These are phyloP conservation scores for Ochromonas danica DNA, from an alignment of 108 stramenopile species.

Conservation along the genomic window DNA sequence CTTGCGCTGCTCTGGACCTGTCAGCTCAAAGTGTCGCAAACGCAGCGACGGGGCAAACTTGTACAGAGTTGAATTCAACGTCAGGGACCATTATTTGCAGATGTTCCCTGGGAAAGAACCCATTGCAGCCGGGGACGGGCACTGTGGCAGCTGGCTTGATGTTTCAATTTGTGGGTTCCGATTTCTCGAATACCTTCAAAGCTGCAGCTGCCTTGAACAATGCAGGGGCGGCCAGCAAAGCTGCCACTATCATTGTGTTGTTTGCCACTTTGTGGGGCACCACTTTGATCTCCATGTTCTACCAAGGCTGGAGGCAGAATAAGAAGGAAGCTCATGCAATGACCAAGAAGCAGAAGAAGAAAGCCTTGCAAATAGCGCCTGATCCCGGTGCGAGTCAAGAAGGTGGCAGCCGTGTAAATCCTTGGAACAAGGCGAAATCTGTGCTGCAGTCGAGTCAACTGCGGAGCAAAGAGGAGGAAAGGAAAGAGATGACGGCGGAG, in stretches of 20 bases:
- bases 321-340: no score
- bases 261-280: neutral
- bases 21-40: neutral
- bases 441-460: no score
- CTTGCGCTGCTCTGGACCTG: neutral
- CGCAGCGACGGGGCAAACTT: neutral
- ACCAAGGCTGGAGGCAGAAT: neutral
- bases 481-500: neutral
- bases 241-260: no score
- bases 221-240: neutral
- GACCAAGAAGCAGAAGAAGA: neutral
- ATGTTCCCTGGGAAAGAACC: neutral
- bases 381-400: neutral
- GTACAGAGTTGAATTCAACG: neutral
- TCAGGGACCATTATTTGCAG: neutral
- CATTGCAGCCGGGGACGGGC: neutral
- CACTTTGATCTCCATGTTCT: neutral
- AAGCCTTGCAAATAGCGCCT: no score
- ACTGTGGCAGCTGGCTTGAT: neutral
- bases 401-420: neutral
- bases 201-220: neutral
- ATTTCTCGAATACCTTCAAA: neutral
- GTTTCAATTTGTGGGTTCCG: no score
- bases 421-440: neutral
- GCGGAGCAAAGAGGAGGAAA: no score